phyloP scores from a whole-genome alignment of 192 early-diverging fungal species.

The Coemansia sp. region DNA sequence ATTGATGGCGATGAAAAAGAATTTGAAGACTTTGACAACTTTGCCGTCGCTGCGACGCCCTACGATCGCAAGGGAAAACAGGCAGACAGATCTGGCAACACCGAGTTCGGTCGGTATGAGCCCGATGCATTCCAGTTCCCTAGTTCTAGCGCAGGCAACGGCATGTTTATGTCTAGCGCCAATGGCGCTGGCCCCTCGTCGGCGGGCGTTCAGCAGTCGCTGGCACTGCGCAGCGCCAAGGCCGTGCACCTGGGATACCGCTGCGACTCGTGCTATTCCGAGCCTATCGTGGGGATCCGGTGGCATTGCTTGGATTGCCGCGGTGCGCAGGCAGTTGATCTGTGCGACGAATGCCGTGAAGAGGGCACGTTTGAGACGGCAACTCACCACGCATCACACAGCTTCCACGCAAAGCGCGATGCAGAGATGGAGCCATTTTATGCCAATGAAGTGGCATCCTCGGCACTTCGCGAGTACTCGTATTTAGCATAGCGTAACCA shows the following conservation, averaged over 20 bases:
- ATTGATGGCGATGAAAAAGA: background rate
- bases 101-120: background rate
- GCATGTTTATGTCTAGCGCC: background rate
- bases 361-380: slow-evolving; percentile 55
- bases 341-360: slow-evolving; percentile 67
- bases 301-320: slow-evolving; percentile 69
- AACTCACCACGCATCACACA: slow-evolving; percentile 29
- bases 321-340: slow-evolving; percentile 61
- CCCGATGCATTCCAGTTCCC: background rate
- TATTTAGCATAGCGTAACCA: slow-evolving; percentile 31
- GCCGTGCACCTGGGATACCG: slow-evolving; percentile 46
- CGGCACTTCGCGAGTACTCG: slow-evolving; percentile 47
- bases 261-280: slow-evolving; percentile 69
- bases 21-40: slow-evolving; percentile 17
- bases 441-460: slow-evolving; percentile 45
- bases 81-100: slow-evolving; percentile 23
- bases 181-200: slow-evolving; percentile 5
- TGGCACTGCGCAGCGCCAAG: slow-evolving; percentile 32
- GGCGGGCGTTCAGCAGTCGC: slow-evolving; percentile 10
- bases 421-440: slow-evolving; percentile 55
- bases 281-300: slow-evolving; percentile 70
- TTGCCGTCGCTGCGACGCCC: background rate
- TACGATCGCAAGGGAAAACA: slow-evolving; percentile 51
- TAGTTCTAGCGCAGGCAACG: background rate
- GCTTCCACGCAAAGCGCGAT: slow-evolving; percentile 31